These are phyloP conservation scores for Lactifluus rugatus DNA, from an alignment of 768 basidiomycete genomes.

Conservation along the genomic window DNA sequence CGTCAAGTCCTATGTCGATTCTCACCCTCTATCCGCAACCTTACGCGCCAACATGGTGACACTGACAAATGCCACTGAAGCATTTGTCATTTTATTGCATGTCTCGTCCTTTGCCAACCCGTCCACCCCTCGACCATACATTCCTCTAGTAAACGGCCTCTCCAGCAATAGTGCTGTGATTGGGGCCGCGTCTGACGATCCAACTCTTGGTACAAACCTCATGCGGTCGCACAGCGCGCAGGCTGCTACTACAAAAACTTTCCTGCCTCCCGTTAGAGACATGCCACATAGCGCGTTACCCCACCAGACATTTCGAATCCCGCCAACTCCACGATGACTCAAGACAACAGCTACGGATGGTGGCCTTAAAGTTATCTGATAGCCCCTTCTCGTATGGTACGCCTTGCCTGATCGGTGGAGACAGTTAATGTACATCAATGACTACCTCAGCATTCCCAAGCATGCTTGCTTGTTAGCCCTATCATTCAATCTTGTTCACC, in stretches of 20 bases:
- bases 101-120: conserved; percentile 71
- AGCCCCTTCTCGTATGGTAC: not conserved
- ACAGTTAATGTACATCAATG: not conserved
- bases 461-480: not conserved
- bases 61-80: conserved; percentile 76
- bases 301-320: conserved; percentile 38
- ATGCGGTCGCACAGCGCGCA: conserved; percentile 15
- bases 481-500: not conserved
- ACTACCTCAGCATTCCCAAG: not conserved
- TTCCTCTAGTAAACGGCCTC: conserved; percentile 32
- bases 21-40: conserved; percentile 45
- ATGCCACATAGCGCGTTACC: conserved; percentile 47
- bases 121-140: conserved; percentile 45
- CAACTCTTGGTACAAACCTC: conserved; percentile 6
- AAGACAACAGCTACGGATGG: conserved; percentile 17
- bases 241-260: not conserved
- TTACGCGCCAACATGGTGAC: conserved; percentile 64
- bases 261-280: conserved; percentile 24
- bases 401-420: no score
- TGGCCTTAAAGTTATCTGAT: conserved; percentile 10
- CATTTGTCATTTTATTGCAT: conserved; percentile 77
- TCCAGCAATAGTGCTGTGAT: conserved; percentile 8
- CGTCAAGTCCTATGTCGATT: conserved; percentile 53
- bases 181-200: conserved; percentile 7
- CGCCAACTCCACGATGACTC: conserved; percentile 25